These are phyloP conservation scores for Acrodontium crateriforme DNA, from an alignment of 2,329 filamentous ascomycete species.

Conservation along the genomic window DNA sequence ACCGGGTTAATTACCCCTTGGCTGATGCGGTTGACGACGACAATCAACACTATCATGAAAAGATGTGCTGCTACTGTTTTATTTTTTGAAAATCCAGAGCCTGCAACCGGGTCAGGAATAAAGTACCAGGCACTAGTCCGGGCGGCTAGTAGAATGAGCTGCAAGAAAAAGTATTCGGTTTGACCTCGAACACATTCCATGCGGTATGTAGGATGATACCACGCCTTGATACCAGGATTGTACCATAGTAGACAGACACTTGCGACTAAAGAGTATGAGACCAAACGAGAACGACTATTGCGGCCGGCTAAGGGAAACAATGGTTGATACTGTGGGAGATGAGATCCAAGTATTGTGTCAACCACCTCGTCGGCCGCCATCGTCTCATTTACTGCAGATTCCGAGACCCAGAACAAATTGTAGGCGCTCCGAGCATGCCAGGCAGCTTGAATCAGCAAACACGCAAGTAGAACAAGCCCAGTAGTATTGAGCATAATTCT, in stretches of 20 bases:
- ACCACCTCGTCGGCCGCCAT: background rate
- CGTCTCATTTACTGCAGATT: too few species aligned
- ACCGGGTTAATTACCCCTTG: conserved; percentile 12
- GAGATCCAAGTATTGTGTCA: conserved; percentile 1
- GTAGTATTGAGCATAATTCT: conserved; percentile 12
- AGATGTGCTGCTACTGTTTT: conserved; percentile 39
- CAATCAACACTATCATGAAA: conserved; percentile 39
- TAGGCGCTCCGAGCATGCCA: too few species aligned
- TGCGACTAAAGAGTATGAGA: conserved; percentile 11
- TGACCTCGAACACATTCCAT: conserved; percentile 26
- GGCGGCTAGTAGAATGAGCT: conserved; percentile 44
- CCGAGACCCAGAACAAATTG: too few species aligned
- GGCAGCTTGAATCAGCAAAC: conserved; percentile 13
- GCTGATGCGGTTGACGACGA: conserved; percentile 22
- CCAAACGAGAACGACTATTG: too few species aligned
- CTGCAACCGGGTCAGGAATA: conserved; percentile 11
- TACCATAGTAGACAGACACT: conserved; percentile 17
- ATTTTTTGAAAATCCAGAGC: conserved; percentile 11
- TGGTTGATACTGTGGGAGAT: too few species aligned
- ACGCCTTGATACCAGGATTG: conserved; percentile 19
- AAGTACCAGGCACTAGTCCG: conserved; percentile 32
- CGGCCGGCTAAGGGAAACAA: too few species aligned
- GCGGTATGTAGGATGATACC: conserved; percentile 17
- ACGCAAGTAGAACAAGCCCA: conserved; percentile 9
- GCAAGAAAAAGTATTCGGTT: conserved; percentile 51